Percentiles rank a stretch among this genome's conserved stretches.
These are phyloP conservation scores for Coemansia sp. DNA, from an alignment of 192 early-diverging fungal genomes.

Conservation along the genomic window DNA sequence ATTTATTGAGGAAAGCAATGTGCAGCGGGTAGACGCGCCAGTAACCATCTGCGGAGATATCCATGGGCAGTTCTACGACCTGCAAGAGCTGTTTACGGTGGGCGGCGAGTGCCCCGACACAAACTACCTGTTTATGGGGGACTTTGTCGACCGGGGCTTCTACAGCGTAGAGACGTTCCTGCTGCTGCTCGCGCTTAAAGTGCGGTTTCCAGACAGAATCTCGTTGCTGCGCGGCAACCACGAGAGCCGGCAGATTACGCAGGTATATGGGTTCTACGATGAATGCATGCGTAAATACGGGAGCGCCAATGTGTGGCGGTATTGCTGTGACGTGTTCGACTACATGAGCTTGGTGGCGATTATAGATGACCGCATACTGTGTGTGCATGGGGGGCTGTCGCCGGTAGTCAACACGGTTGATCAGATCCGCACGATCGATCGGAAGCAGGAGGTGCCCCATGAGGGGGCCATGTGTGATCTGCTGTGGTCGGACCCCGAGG, in stretches of 20 bases:
- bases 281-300: constrained; percentile 96
- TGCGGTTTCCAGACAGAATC: constrained; percentile 89
- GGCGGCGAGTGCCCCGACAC: constrained; percentile 96
- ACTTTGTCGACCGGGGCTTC: constrained; percentile 95
- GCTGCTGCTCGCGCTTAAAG: constrained; percentile 91
- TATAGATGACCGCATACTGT: constrained; percentile 92
- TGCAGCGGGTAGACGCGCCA: constrained; percentile 92
- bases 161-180: constrained; percentile 97
- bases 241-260: constrained; percentile 92
- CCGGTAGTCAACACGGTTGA: constrained; percentile 91
- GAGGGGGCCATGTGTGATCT: constrained; percentile 98
- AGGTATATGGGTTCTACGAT: constrained; percentile 98
- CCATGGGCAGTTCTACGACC: constrained; percentile 96
- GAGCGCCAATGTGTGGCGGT: constrained; percentile 93
- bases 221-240: constrained; percentile 93
- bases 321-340: constrained; percentile 97
- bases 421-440: constrained; percentile 91
- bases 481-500: constrained; percentile 97
- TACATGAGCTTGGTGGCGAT: constrained; percentile 91
- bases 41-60: constrained; percentile 96
- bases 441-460: constrained; percentile 96
- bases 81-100: constrained; percentile 89
- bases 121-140: constrained; percentile 97
- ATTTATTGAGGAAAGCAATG: constrained; percentile 93
- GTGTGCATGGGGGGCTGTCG: constrained; percentile 93